Conservation (phyloP, 768 basidiomycete genomes). For the Mycena olivaceomarginata region DNA sequence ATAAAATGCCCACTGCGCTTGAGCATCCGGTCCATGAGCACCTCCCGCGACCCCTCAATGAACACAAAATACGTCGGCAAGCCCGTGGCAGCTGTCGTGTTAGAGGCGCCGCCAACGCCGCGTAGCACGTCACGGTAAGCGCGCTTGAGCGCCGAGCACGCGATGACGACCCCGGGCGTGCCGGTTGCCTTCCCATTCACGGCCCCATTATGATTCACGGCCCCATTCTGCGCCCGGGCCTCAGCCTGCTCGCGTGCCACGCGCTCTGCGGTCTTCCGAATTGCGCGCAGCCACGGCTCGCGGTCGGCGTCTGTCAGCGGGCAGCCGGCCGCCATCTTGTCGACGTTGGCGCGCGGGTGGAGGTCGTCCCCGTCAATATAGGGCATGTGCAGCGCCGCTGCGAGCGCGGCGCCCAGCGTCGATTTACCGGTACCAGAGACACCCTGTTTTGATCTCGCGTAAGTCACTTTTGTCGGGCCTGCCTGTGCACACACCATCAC, state of each 20-base stretch:
- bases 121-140: slow-evolving; percentile 90
- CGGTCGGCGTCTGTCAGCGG: slow-evolving; percentile 91
- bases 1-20: slow-evolving; percentile 86
- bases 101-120: slow-evolving; percentile 58
- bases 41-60: slow-evolving; percentile 74
- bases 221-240: not conserved
- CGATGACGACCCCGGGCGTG: slow-evolving; percentile 81
- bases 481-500: slow-evolving; percentile 46
- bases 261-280: slow-evolving; percentile 79
- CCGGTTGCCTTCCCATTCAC: slow-evolving; percentile 23
- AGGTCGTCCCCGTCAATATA: slow-evolving; percentile 94
- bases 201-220: not conserved
- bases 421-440: slow-evolving; percentile 86
- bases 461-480: slow-evolving; percentile 5
- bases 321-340: slow-evolving; percentile 88
- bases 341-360: slow-evolving; percentile 87
- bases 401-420: slow-evolving; percentile 80
- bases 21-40: slow-evolving; percentile 79
- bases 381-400: slow-evolving; percentile 76
- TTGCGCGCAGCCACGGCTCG: slow-evolving; percentile 87
- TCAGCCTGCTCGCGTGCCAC: slow-evolving; percentile 50
- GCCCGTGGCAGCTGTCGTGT: slow-evolving; percentile 13
- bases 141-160: slow-evolving; percentile 90
- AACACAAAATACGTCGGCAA: slow-evolving; percentile 89
- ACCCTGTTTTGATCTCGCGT: slow-evolving; percentile 64